Conservation (phyloP, 208 protist species). For the Wallacemonas sp. region DNA sequence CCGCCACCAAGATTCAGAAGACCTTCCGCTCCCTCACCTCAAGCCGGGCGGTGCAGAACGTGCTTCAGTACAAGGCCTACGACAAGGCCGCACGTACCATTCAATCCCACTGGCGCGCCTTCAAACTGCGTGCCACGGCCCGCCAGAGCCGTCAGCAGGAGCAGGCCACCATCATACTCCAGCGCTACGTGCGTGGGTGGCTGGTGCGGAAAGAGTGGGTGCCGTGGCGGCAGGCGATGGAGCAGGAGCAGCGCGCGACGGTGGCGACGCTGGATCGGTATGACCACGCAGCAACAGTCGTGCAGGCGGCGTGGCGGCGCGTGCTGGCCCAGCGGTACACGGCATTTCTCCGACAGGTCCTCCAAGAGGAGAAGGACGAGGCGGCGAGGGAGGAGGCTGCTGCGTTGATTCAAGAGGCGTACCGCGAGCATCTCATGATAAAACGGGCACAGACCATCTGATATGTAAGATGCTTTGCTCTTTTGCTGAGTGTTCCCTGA, state of each 20-base stretch:
- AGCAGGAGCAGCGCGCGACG: constrained; percentile 28
- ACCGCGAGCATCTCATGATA: constrained; percentile 13
- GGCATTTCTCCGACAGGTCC: constrained; percentile 20
- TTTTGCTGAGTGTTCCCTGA: background rate
- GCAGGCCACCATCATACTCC: constrained; percentile 57
- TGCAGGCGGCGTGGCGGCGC: constrained; percentile 83
- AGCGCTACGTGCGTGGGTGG: constrained; percentile 68
- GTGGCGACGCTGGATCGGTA: constrained; percentile 42
- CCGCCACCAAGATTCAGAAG: constrained; percentile 61
- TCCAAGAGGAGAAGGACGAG: constrained; percentile 19
- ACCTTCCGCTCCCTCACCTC: constrained; percentile 39
- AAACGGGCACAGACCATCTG: constrained; percentile 3
- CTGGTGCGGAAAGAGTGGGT: constrained; percentile 58
- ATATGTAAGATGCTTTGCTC: background rate
- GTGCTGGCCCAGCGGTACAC: constrained; percentile 24
- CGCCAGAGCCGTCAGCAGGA: constrained; percentile 28
- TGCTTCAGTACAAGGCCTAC: constrained; percentile 7
- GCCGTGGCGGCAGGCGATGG: constrained; percentile 29
- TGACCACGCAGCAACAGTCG: constrained; percentile 56
- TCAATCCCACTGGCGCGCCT: constrained; percentile 58
- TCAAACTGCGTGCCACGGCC: constrained; percentile 27
- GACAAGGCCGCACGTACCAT: constrained; percentile 43
- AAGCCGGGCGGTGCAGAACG: constrained; percentile 22
- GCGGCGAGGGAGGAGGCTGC: constrained; percentile 58
- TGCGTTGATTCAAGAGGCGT: constrained; percentile 63